Percentiles rank a stretch among this genome's conserved stretches.
These are phyloP conservation scores for Fusarium graminum DNA, from an alignment of 2,329 filamentous ascomycete species.

Conservation along the genomic window DNA sequence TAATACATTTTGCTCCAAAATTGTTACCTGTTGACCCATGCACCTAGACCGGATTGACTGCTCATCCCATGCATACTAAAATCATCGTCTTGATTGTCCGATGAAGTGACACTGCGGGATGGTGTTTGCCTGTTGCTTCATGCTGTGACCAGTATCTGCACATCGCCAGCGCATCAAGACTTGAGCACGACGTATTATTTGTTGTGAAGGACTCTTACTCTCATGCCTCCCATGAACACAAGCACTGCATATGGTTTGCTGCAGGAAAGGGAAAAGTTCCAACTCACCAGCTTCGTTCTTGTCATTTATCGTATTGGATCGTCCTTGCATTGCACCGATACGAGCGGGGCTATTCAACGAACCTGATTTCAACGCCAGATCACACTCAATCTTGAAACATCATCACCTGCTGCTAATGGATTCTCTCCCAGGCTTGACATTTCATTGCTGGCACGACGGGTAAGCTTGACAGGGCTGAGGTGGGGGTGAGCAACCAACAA, in stretches of 20 bases:
- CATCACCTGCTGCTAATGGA: conserved; percentile 3
- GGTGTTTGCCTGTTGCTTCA: conserved; percentile 25
- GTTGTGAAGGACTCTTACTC: background rate
- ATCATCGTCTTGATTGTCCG: conserved; percentile 16
- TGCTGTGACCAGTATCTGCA: conserved; percentile 26
- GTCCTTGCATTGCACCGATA: conserved; percentile 37
- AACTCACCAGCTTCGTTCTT: conserved; percentile 23
- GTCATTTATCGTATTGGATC: conserved; percentile 30
- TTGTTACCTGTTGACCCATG: background rate
- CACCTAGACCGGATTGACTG: background rate
- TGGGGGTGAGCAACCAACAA: background rate
- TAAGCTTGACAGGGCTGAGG: background rate
- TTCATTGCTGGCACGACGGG: background rate
- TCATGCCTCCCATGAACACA: conserved; percentile 26
- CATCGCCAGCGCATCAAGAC: conserved; percentile 37
- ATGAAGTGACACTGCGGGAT: conserved; percentile 25
- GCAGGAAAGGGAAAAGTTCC: conserved; percentile 19
- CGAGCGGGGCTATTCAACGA: conserved; percentile 25
- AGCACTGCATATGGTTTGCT: conserved; percentile 37
- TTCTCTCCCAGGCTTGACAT: background rate
- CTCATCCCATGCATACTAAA: background rate
- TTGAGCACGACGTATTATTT: conserved; percentile 20
- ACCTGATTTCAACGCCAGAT: conserved; percentile 18
- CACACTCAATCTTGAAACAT: conserved; percentile 7
- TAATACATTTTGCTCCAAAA: background rate